Conservation (phyloP, 805 yeast genomes). For the Saccharomyces jurei region DNA sequence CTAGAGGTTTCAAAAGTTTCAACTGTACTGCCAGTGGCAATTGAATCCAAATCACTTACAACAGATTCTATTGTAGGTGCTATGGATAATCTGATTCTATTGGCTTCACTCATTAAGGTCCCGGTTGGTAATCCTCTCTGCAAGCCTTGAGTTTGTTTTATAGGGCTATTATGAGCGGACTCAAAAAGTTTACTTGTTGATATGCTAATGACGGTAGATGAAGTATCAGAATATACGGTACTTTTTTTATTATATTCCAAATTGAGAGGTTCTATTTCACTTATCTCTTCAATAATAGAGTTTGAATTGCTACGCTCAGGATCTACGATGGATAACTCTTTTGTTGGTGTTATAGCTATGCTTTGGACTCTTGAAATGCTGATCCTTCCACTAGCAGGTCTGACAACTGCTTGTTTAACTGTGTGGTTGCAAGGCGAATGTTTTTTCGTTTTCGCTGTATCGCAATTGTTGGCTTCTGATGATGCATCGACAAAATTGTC, state of each 20-base stretch:
- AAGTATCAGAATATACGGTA: neutral
- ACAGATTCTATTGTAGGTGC: constrained; percentile 28
- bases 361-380: constrained; percentile 19
- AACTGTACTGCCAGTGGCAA: constrained; percentile 8
- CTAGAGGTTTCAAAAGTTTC: constrained; percentile 4
- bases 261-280: neutral
- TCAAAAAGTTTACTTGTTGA: constrained; percentile 20
- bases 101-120: neutral
- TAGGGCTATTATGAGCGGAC: constrained; percentile 19
- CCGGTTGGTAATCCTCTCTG: neutral
- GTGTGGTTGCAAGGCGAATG: neutral
- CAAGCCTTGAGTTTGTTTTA: constrained; percentile 1
- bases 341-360: neutral
- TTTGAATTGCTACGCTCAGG: constrained; percentile 1
- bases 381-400: constrained; percentile 30
- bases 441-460: neutral
- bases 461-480: constrained; percentile 4
- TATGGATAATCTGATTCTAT: constrained; percentile 11
- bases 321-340: neutral
- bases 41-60: constrained; percentile 15
- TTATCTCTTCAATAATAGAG: neutral
- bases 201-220: constrained; percentile 12
- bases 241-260: neutral
- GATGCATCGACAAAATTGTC: constrained; percentile 5
- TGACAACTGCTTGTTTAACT: constrained; percentile 11